Base-by-base conservation (phyloP, 176 grass and related monocot genomes). In the Chrysopogon serrulatus region DNA sequence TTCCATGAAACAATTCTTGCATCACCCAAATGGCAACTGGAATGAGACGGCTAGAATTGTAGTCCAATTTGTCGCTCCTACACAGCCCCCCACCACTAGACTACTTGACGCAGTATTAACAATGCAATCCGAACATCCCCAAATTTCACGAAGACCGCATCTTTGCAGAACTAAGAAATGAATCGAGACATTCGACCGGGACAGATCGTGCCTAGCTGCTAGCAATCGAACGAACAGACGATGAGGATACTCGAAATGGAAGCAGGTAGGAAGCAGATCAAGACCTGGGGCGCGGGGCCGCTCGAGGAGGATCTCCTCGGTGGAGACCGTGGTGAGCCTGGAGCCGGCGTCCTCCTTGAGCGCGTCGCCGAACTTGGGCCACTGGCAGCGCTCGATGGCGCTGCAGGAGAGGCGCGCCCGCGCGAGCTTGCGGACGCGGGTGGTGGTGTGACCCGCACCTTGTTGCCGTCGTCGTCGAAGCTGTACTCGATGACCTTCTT, bases 401-500 rank as follows among this genome's bases (percentile, higher is more conserved):
- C 91, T 89, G 77, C 88, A 89, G 61, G 85, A 87, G 54, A 96
- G 85, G 65, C 90, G 88, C 6, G 90, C 87, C 41, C 81, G 86
- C 3, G 87, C 91, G 27, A 96, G 79, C 84, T 89, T 96, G 88
- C 86, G 84, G 74, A 94, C 91, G 43, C 87, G 91, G 19, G 87
- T 92, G 65, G 91, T 94, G 45, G 89, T 97, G 87, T 90, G 21
- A 97, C 89, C 87, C 88, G 89, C 31, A 97, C 89, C 83, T 91
- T 91, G 80, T 92, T 97, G 24, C 88, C 88, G 1, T 92, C 86
- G 16, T 97, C 94, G 63, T 97, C 92, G 77, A 97, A 92, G 28
- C 88, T 65, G 68, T 94, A 97, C 83, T 94, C 92, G 30, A 87
- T 85, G 31, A 76, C 87, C 83, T 74, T 90, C 92, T 92, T 92